Evolutionary conservation across 805 yeast genomes (phyloP), one percentile per base, ranked within the genome.

Genomic region (Candida tibetensis): DNA sequence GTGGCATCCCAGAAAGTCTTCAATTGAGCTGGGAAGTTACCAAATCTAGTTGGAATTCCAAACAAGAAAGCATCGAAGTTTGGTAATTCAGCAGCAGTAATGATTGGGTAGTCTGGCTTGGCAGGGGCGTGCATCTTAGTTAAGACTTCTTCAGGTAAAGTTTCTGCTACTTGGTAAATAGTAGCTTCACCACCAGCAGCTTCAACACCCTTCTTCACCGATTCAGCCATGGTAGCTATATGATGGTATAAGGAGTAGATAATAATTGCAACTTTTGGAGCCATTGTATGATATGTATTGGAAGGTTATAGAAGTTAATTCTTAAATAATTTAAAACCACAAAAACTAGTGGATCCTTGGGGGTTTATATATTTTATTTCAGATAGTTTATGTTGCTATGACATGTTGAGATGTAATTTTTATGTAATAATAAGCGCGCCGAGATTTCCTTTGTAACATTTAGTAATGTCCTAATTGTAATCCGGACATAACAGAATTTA

Each of bases 41-140:
- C 96, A 58, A 67, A 88, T 66, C 95, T 79, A 39, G 95, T 84
- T 53, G 95, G 95, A 51, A 85, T 61, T 57, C 96, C 96, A 52
- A 88, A 85, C 48, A 89, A 48, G 68, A 83, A 78, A 32, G 90
- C 95, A 57, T 89, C 95, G 69, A 81, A 84, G 46, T 72, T 66
- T 3, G 64, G 57, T 48, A 88, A 70, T 14, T 78, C 73, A 15
- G 76, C 83, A 7, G 62, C 51, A 12, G 84, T 71, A 36, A 86
- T 86, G 53, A 76, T 66, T 48, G 93, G 90, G 60, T 62, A 61
- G 45, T 54, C 51, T 45, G 60, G 53, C 52, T 57, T 58, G 39
- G 76, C 70, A 30, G 86, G 79, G 25, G 90, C 88, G 49, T 78
- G 76, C 69, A 86, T 66, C 41, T 58, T 42, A 15, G 58, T 58